phyloP scores from a whole-genome alignment of 2,329 filamentous ascomycete genomes.

The Stylonectria norvegica region DNA sequence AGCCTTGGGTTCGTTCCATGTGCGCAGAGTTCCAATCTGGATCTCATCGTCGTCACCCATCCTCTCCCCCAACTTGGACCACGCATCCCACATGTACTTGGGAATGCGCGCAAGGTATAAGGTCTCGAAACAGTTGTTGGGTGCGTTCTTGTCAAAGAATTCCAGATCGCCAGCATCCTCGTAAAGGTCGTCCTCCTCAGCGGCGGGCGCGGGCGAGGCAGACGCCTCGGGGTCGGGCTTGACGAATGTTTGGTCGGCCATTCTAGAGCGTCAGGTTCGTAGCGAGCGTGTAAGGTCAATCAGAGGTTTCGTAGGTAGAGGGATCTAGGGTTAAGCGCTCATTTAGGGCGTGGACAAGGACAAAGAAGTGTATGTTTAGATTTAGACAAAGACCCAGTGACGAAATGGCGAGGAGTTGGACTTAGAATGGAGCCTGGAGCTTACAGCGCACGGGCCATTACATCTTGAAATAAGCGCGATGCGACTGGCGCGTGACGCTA shows the following conservation, averaged over 20 bases:
- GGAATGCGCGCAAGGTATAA: slow-evolving; percentile 76
- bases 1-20: slow-evolving; percentile 52
- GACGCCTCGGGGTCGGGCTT: slow-evolving; percentile 49
- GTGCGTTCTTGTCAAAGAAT: slow-evolving; percentile 47
- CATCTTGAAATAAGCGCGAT: too few species aligned
- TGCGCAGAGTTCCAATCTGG: slow-evolving; percentile 70
- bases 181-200: slow-evolving; percentile 69
- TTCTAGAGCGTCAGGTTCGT: slow-evolving; percentile 15
- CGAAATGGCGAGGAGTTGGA: slow-evolving; percentile 18
- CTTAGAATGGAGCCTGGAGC: not conserved
- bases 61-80: slow-evolving; percentile 52
- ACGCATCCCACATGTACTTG: slow-evolving; percentile 75
- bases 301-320: not conserved
- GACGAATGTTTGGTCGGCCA: slow-evolving; percentile 37
- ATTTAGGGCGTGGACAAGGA: not conserved
- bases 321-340: not conserved
- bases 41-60: slow-evolving; percentile 80
- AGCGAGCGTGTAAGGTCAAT: slow-evolving; percentile 3
- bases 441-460: slow-evolving; percentile 4
- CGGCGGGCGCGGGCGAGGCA: slow-evolving; percentile 40
- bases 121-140: slow-evolving; percentile 39
- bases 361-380: slow-evolving; percentile 1
- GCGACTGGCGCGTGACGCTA: too few species aligned
- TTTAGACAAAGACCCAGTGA: slow-evolving; percentile 17
- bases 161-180: slow-evolving; percentile 55